Evolutionary conservation across 164 flowering plant species (phyloP).

Genomic region (Nymphaea colorata): DNA sequence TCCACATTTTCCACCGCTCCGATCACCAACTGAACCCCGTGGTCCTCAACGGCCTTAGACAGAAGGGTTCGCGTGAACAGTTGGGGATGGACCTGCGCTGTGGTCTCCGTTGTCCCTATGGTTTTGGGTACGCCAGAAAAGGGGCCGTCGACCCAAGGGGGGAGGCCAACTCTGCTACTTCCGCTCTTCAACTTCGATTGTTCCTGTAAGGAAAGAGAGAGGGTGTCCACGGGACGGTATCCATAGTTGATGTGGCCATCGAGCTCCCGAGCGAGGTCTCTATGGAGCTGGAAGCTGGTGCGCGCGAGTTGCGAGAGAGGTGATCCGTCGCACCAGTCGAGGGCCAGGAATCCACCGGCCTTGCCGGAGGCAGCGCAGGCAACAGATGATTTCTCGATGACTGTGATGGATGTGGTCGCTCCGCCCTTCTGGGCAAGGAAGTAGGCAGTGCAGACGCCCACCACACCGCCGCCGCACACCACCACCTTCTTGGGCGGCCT

Average conservation of each 20-base stretch:
- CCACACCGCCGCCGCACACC: conserved; percentile 93
- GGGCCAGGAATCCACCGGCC: conserved; percentile 91
- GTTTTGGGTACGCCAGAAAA: conserved; percentile 20
- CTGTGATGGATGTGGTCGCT: conserved; percentile 38
- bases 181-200: background rate
- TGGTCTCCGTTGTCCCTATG: conserved; percentile 67
- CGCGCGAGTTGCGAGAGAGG: conserved; percentile 64
- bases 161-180: conserved; percentile 10
- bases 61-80: conserved; percentile 51
- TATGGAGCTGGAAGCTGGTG: conserved; percentile 89
- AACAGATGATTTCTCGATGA: conserved; percentile 73
- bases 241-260: conserved; percentile 65
- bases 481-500: conserved; percentile 25
- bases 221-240: conserved; percentile 58
- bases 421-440: conserved; percentile 58
- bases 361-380: conserved; percentile 97
- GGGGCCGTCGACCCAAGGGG: conserved; percentile 72
- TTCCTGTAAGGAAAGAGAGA: conserved; percentile 36
- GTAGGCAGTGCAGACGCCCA: conserved; percentile 91
- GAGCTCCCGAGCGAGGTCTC: conserved; percentile 58
- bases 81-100: conserved; percentile 92
- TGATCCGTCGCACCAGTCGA: conserved; percentile 88
- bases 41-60: conserved; percentile 32
- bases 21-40: conserved; percentile 59
- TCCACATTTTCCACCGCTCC: conserved; percentile 60